These are phyloP conservation scores for Xylaria sp. DNA, from an alignment of 2,329 filamentous ascomycete species.

Conservation along the genomic window DNA sequence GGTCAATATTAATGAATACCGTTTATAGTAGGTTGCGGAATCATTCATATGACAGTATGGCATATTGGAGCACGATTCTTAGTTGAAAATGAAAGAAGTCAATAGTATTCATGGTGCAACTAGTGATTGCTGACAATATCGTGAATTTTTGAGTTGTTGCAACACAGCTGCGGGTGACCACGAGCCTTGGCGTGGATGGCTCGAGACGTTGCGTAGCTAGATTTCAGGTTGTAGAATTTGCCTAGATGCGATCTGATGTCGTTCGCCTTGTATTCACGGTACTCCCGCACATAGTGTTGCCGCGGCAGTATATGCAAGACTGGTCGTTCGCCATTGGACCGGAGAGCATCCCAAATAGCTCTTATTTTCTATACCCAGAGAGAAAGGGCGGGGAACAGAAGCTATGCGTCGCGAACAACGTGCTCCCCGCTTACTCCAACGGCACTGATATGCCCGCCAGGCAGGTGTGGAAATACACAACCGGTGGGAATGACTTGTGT, in stretches of 20 bases:
- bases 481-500: no score
- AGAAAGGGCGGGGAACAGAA: no score
- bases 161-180: neutral
- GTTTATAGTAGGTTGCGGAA: neutral
- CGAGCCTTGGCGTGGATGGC: neutral
- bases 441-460: no score
- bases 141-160: constrained; percentile 4
- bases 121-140: neutral
- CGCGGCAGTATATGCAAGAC: constrained; percentile 1
- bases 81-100: neutral
- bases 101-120: constrained; percentile 3
- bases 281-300: neutral
- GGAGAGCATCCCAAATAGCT: no score
- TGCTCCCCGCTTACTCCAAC: no score
- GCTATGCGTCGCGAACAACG: no score
- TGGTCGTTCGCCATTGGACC: neutral
- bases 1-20: neutral
- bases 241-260: constrained; percentile 4
- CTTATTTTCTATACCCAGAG: no score
- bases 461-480: no score
- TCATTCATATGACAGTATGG: neutral
- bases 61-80: neutral
- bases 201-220: neutral
- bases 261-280: neutral
- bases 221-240: constrained; percentile 5